These are phyloP conservation scores for Quercus glauca DNA, from an alignment of 306 rosid species.

Conservation along the genomic window DNA sequence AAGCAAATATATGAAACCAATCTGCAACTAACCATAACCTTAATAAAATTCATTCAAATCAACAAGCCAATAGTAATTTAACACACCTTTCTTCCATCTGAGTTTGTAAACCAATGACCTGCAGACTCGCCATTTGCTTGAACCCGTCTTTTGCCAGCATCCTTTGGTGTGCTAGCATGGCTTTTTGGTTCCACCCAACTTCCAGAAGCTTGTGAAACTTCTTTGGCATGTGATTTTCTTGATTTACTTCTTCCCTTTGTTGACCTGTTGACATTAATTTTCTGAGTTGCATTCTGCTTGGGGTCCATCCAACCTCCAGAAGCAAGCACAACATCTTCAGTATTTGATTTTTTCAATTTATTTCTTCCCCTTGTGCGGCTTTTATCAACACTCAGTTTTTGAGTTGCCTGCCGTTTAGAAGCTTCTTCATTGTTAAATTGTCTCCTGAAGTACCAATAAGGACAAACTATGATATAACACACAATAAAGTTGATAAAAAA, in stretches of 20 bases:
- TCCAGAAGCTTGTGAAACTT: constrained; percentile 37
- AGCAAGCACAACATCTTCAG: constrained; percentile 34
- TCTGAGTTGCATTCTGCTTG: constrained; percentile 43
- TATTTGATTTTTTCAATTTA: constrained; percentile 25
- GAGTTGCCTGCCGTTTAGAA: constrained; percentile 42
- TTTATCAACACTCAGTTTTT: constrained; percentile 21
- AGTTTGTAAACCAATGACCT: constrained; percentile 85
- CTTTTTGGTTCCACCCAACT: constrained; percentile 72
- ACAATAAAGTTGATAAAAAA: neutral
- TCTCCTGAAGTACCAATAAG: constrained; percentile 54
- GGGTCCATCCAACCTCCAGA: constrained; percentile 64
- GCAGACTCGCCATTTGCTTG: constrained; percentile 60
- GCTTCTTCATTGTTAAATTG: constrained; percentile 66
- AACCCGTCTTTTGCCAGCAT: constrained; percentile 60
- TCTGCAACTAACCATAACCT: neutral
- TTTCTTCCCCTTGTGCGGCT: constrained; percentile 41
- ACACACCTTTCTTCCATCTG: constrained; percentile 76
- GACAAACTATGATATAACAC: neutral
- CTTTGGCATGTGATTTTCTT: constrained; percentile 29
- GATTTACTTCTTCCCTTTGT: constrained; percentile 38
- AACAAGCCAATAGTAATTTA: neutral
- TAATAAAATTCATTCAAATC: neutral
- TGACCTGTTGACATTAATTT: constrained; percentile 31
- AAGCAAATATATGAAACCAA: constrained; percentile 7
- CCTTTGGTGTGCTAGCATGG: constrained; percentile 46